Base-by-base conservation (phyloP, 2,329 filamentous ascomycete genomes). In the Xylaria hypoxylon region DNA sequence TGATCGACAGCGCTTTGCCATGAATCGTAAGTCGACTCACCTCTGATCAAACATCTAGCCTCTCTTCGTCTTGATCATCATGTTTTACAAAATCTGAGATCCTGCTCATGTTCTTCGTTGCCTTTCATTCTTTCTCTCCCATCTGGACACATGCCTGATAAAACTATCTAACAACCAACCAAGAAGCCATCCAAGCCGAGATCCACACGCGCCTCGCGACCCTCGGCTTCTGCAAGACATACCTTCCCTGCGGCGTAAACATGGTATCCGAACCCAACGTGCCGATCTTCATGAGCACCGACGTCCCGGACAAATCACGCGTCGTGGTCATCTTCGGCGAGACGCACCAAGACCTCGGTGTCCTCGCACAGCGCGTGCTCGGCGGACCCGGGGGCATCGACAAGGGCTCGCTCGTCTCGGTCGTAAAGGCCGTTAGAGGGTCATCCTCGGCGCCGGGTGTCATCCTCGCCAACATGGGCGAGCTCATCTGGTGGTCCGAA, bases 281-380 rank as follows among this genome's bases (percentile, higher is more conserved):
- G 6, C 89, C 89, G 0, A 92, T 97, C 72, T 87, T 95, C 65
- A 80, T 86, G 35, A 83, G 78, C 7, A 70, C 80, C 6, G 82
- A 89, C 65, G 77, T 96, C 2, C 72, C 78, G 24, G 77, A 76
- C 10, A 86, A 87, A 62, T 83, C 85, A 52, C 89, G 91, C 45
- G 80, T 97, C 17, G 81, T 96, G 24, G 79, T 97, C 51, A 79
- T 97, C 59, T 86, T 97, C 72, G 92, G 93, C 62, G 90, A 96
- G 72, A 81, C 86, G 1, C 77, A 77, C 2, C 90, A 95, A 73
- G 90, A 95, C 59, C 84, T 96, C 0, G 94, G 92, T 0, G 80
- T 95, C 38, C 85, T 94, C 69, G 89, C 93, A 0, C 90, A 92
- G 71, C 88, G 93, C 22, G 83, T 90, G 11, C 78, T 90, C 44